A percentile compares a stretch with the other conserved stretches of the same genome.
These are phyloP conservation scores for Heritiera fomes DNA, from an alignment of 345 rosid genomes.

Conservation along the genomic window DNA sequence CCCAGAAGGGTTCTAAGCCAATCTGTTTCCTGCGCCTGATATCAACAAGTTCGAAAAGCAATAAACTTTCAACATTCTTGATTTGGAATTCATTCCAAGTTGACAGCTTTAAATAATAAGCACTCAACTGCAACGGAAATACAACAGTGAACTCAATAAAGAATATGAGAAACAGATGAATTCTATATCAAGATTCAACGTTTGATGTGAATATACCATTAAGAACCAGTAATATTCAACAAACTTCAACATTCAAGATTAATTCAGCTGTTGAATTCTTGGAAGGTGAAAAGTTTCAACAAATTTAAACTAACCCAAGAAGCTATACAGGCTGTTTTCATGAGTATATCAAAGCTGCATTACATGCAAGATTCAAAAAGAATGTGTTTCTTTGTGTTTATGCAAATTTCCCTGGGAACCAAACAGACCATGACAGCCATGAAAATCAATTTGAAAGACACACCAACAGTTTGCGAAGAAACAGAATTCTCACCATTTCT, in stretches of 20 bases:
- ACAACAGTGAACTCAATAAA: not conserved
- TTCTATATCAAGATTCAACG: not conserved
- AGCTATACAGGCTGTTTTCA: not conserved
- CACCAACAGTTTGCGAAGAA: not conserved
- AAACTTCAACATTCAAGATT: not conserved
- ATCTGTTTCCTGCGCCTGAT: too few species aligned
- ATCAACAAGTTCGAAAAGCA: not conserved
- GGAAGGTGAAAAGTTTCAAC: not conserved
- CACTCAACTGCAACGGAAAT: not conserved
- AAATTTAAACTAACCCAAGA: not conserved
- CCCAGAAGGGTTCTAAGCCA: too few species aligned
- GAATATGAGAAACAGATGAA: not conserved
- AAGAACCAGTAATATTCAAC: not conserved
- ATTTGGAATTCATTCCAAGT: constrained; percentile 8
- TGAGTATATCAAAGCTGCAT: not conserved
- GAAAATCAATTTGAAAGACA: not conserved
- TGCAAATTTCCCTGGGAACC: constrained; percentile 16
- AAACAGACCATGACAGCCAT: constrained; percentile 1
- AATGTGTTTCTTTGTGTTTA: not conserved
- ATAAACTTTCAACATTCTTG: not conserved
- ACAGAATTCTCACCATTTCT: constrained; percentile 17
- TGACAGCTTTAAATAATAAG: not conserved
- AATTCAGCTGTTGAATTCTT: not conserved
- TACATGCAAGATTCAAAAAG: not conserved
- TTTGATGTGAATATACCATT: not conserved